Conservation (phyloP, 805 yeast genomes). For the Komagataella pastoris region DNA sequence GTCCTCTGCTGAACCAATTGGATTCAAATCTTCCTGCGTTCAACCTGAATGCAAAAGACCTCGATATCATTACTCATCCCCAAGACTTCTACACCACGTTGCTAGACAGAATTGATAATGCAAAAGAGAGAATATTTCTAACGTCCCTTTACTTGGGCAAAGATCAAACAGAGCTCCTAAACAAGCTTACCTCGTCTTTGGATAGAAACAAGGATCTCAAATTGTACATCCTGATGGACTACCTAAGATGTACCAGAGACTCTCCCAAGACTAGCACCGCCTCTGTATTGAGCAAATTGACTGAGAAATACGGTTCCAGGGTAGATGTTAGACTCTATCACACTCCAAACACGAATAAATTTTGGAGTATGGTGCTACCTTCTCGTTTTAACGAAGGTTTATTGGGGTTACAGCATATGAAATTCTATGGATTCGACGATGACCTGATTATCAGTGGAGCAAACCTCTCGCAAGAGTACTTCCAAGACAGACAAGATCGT, state of each 20-base stretch:
- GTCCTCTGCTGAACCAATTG: conserved; percentile 24
- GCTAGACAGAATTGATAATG: conserved; percentile 44
- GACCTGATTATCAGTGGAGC: conserved; percentile 87
- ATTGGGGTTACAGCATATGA: conserved; percentile 93
- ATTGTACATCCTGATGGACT: conserved; percentile 72
- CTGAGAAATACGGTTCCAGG: conserved; percentile 48
- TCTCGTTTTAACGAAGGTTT: conserved; percentile 78
- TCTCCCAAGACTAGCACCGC: conserved; percentile 75
- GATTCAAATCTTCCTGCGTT: conserved; percentile 62
- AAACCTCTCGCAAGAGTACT: conserved; percentile 81
- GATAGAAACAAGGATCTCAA: conserved; percentile 41
- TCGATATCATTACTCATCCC: conserved; percentile 56
- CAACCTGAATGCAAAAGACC: conserved; percentile 36
- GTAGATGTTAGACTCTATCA: conserved; percentile 78
- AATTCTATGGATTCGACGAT: conserved; percentile 87
- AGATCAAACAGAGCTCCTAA: conserved; percentile 61
- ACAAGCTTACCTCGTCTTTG: conserved; percentile 49
- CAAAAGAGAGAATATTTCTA: conserved; percentile 59
- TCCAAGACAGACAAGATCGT: conserved; percentile 89
- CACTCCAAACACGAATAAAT: conserved; percentile 73
- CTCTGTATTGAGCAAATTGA: conserved; percentile 52
- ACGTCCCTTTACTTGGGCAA: conserved; percentile 84
- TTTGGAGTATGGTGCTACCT: conserved; percentile 56
- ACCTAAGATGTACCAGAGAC: conserved; percentile 86
- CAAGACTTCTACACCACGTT: conserved; percentile 55